Base-by-base conservation (phyloP, 2,329 filamentous ascomycete genomes). In the Hypoxylon sp. region DNA sequence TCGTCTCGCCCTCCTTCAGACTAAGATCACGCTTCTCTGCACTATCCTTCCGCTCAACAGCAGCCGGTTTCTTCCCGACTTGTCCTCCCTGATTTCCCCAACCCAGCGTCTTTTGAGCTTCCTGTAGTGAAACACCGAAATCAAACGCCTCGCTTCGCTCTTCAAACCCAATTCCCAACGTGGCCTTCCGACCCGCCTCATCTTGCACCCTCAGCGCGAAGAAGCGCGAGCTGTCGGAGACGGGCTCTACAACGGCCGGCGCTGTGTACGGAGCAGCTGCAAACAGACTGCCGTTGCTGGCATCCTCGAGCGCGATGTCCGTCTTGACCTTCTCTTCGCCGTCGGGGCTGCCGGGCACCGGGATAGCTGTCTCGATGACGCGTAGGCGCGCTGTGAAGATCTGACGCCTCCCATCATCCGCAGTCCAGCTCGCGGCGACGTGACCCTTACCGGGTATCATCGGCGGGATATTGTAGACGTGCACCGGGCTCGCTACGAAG, bases 381-480 rank as follows among this genome's bases (percentile, higher is more conserved):
- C 93, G 92, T 59, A 96, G 81, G 51, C 93, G 91, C 46, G 91
- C 92, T 52, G 93, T 95, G 83, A 97, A 97, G 81, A 97, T 97
- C 77, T 93, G 90, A 38, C 90, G 88, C 73, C 88, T 86, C 70
- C 87, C 85, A 66, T 89, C 87, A 66, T 90, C 86, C 50, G 84
- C 83, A 28, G 93, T 97, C 93, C 93, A 97, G 69, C 86, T 82
- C 11, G 90, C 85, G 65, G 94, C 93, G 36, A 86, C 87, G 84
- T 97, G 92, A 79, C 93, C 93, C 78, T 91, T 91, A 74, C 89
- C 93, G 17, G 90, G 91, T 48, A 90, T 86, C 63, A 94, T 84
- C 23, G 93, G 93, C 17, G 93, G 93, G 78, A 97, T 94, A 76
- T 91, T 89, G 85, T 97, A 97, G 83, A 97, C 87, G 83, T 97